These are phyloP conservation scores for Phytophthora constricta DNA, from an alignment of 352 stramenopile species.

Conservation along the genomic window DNA sequence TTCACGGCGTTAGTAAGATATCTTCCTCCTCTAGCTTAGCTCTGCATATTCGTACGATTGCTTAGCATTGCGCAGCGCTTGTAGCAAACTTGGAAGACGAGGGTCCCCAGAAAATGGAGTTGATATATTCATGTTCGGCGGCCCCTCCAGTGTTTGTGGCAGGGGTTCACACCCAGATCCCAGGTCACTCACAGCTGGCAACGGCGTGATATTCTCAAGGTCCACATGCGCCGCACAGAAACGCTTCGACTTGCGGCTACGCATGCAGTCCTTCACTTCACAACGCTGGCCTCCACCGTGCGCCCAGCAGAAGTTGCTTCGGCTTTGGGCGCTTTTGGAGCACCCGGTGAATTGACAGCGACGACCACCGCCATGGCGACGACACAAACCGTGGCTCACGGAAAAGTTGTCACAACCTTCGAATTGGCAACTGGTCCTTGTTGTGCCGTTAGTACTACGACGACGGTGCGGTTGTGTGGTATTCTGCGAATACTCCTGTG, in stretches of 20 bases:
- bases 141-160: too few species aligned
- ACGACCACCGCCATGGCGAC: constrained; percentile 51
- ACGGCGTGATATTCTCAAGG: constrained; percentile 25
- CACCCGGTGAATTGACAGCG: constrained; percentile 45
- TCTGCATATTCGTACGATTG: constrained; percentile 32
- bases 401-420: constrained; percentile 47
- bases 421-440: neutral
- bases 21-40: constrained; percentile 11
- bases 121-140: neutral
- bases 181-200: neutral
- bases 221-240: constrained; percentile 54
- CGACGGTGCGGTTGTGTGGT: constrained; percentile 18
- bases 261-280: neutral
- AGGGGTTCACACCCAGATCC: too few species aligned
- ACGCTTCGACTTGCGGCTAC: constrained; percentile 51
- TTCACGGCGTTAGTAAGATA: too few species aligned
- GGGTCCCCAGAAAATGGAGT: neutral
- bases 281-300: constrained; percentile 47
- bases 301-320: constrained; percentile 51
- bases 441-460: constrained; percentile 19
- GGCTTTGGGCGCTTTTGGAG: constrained; percentile 48
- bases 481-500: too few species aligned
- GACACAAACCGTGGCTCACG: constrained; percentile 53
- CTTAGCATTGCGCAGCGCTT: constrained; percentile 48
- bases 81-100: constrained; percentile 51